Base-by-base conservation (phyloP, 345 rosid genomes). In the Pelargonium nanum region DNA sequence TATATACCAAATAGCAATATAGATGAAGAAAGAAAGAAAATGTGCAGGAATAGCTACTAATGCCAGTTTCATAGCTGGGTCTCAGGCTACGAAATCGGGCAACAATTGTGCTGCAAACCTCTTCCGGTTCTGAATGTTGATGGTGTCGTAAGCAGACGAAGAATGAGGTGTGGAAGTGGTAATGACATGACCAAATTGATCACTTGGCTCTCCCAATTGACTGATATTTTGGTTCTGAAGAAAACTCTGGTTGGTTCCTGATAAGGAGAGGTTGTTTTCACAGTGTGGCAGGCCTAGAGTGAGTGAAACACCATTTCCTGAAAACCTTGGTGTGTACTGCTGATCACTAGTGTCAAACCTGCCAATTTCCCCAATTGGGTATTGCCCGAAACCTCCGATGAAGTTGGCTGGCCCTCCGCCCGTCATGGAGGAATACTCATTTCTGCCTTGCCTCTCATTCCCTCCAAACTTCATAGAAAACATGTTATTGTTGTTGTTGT, bases 251-350 rank as follows among this genome's bases (percentile, higher is more conserved):
- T 86, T 93, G 9, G 84, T 73, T 6, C 80, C 86, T n/a, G 96
- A 72, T 19, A 85, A 65, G 7, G 95, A 77, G 61, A 92, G 83
- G 77, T 85, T 89, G 77, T 85, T 89, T 71, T 89, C 98, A 26
- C 91, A 85, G 57, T 85, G 95, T 2, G 95, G 98, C 15, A 92
- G 80, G 22, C 98, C 98, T 53, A 92, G 83, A 34, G 96, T 85
- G 54, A 92, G 96, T 0, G 98, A 92, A 22, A 92, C 98, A 5
- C 91, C 89, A 67, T 83, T 90, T 28, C 88, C 92, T 1, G 85
- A 75, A 56, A 79, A 85, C 71, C 96, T 78, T 8, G 87, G 93
- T 0, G 91, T 61, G 64, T 81, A 82, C 59, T 85, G 91, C 58
- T 81, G 81, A 56, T 85, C 89, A 56, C 87, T 85, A 21, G 87